Evolutionary conservation across 1,139 yeast species (phyloP), one percentile per base, ranked within the genome.

Genomic region (Pichia sp.): DNA sequence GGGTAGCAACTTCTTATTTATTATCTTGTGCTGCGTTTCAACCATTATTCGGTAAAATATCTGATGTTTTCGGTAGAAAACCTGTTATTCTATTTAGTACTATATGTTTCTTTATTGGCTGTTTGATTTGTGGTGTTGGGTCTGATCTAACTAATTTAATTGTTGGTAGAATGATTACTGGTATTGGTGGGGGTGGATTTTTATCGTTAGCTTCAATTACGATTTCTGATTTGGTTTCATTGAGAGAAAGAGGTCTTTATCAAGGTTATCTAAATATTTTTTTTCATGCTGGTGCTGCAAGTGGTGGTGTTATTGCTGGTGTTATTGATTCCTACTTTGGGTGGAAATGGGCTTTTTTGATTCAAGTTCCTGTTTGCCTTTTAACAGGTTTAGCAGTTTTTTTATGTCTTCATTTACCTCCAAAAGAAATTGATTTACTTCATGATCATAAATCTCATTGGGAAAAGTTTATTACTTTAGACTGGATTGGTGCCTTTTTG

Each of bases 31-130:
- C 80, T 0, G 78, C 80, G 1, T 75, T 76, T 53, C 83, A 77
- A 59, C 95, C 95, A 2, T 61, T 87, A 9, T 48, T 48, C 38
- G 95, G 95, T 16, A 85, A 85, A 53, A 63, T 87, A 26, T 79
- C 91, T 1, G 95, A 86, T 53, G 82, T 65, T 13, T 51, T 66
- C 24, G 71, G 71, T 1, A 52, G 70, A 25, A 55, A 60, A 38
- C 46, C 51, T 37, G 67, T 80, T 4, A 56, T 79, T 54, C 50
- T 78, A n/a, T 63, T 61, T 2, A 76, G 80, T 3, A 66, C 80
- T 6, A 52, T 70, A 8, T 57, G 81, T 8, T 82, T 82, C 52
- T 79, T 75, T 50, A 53, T 74, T 5, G 89, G 89, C 0, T 78
- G 86, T 7, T 63, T 81, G 33, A 62, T 81, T 6, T 68, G 79